Evolutionary conservation across 1,284 basidiomycete genomes (phyloP), one percentile per base, ranked within the genome.

Genomic region (Puccinia brachypodii): DNA sequence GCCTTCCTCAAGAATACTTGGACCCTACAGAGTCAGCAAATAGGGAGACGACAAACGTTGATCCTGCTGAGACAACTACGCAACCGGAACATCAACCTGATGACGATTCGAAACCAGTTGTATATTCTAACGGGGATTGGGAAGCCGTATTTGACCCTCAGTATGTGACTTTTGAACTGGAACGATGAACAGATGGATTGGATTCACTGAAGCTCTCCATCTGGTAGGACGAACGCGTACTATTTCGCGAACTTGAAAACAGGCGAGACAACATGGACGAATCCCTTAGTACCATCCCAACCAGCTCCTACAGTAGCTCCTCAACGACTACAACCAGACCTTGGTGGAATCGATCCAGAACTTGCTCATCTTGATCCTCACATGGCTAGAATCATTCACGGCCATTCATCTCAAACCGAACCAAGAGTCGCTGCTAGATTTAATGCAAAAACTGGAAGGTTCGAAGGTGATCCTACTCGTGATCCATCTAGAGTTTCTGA

Each of bases 81-180:
- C 16, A 44, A 38, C 28, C 64, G 22, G 40, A 68, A 44, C n/a
- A 7, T 19, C 9, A 56, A 19, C 19, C 11, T 25, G 53, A n/a
- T 25, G 53, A n/a, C n/a, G n/a, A 25, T 25, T 25, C 28, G 7
- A 72, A 50, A 4, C 53, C 76, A 38, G 62, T 68, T 2, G 60
- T 79, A 4, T 72, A 69, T 36, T 58, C 77, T 14, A 79, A 79
- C 64, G 77, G 77, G 1, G 77, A 79, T 47, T 79, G 77, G 77
- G 36, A 58, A 71, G 77, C 77, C 3, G 64, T 79, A 22, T 79
- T 71, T 58, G 47, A 79, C 40, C 53, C 64, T 14, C 44, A 79
- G 77, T 79, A 79, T 53, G 64, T 62, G 7, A 31, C n/a, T 2
- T 44, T 71, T 31, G 38, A 40, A 25, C 22, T n/a, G 16, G 53